Evolutionary conservation across 78 protist species (phyloP), one percentile per base, ranked within the genome.

Genomic region (Corallochytrium limacisporum): DNA sequence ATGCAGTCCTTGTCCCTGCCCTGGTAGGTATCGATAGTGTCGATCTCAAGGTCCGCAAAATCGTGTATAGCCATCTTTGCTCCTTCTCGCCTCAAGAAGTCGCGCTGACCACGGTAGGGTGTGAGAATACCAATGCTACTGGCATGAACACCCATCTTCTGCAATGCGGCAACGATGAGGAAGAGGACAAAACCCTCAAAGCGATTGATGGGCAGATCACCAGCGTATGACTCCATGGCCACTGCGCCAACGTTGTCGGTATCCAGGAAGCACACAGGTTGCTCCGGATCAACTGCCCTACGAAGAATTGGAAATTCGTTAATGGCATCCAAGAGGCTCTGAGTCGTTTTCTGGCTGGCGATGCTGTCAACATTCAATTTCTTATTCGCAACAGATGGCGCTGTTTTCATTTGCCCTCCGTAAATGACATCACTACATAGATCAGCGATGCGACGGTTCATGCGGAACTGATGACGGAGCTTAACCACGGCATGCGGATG

Each of bases 1-100:
- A 89, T 69, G 38, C 81, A 69, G n/a, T 74, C 84, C 76, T 89
- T 89, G 53, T 89, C 91, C 13, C 83, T 65, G 0, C 94, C 94
- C 67, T 89, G 94, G 46, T 73, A 89, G 42, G 47, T 62, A 71
- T 89, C 94, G 28, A 89, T 72, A 1, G 94, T 89, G 49, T 59
- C 24, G 40, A 63, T 63, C 55, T 78, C 67, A 18, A 74, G 55
- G 16, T 26, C 57, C 56, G 50, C 47, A 75, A 59, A 16, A 12
- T 40, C 16, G 48, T 43, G 16, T 43, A 43, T 43, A 12, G 59
- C 18, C 18, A 18, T 53, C 22, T 53, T 53, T 15, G 59, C 0
- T 15, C 39, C 18, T 15, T 24, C 18, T 53, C 22, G 59, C 13
- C 20, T 0, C 37, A 12, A 53, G 59, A n/a, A 18, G 15, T 7